Conservation (phyloP, 176 grass and related monocot genomes). For the Chloris gayana region DNA sequence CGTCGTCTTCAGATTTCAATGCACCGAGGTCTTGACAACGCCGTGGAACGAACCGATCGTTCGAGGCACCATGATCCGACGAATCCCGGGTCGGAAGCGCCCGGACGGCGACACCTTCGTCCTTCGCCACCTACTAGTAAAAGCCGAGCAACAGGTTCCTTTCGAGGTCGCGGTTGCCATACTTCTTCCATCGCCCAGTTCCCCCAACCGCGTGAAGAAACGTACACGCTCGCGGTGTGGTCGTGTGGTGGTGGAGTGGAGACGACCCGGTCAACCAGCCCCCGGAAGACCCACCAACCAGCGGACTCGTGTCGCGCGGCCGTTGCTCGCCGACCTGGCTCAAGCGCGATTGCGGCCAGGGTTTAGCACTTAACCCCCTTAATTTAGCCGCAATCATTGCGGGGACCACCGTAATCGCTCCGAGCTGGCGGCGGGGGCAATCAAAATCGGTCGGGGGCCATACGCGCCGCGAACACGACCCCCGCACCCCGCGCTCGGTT, state of each 20-base stretch:
- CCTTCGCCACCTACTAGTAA: too few species aligned
- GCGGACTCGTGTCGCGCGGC: neutral
- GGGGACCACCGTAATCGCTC: neutral
- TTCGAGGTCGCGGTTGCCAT: too few species aligned
- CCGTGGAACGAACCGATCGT: too few species aligned
- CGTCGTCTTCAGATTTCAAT: too few species aligned
- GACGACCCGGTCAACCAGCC: neutral
- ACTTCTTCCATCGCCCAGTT: too few species aligned
- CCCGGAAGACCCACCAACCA: neutral
- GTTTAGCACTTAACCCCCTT: neutral
- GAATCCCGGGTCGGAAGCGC: too few species aligned
- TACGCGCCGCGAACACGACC: constrained; percentile 23
- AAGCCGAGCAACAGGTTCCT: too few species aligned
- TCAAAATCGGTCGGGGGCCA: constrained; percentile 8
- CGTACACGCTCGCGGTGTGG: too few species aligned
- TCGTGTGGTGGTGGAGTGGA: neutral
- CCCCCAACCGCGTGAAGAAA: too few species aligned
- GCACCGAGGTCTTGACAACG: too few species aligned
- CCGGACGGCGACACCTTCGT: too few species aligned
- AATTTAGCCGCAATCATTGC: neutral
- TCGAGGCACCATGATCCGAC: too few species aligned
- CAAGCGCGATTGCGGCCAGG: neutral
- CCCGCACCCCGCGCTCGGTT: constrained; percentile 14
- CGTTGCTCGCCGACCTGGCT: neutral
- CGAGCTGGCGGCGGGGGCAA: neutral